Evolutionary conservation across 805 yeast species (phyloP), one percentile per base, ranked within the genome.

Genomic region (Pachysolen tannophilus): DNA sequence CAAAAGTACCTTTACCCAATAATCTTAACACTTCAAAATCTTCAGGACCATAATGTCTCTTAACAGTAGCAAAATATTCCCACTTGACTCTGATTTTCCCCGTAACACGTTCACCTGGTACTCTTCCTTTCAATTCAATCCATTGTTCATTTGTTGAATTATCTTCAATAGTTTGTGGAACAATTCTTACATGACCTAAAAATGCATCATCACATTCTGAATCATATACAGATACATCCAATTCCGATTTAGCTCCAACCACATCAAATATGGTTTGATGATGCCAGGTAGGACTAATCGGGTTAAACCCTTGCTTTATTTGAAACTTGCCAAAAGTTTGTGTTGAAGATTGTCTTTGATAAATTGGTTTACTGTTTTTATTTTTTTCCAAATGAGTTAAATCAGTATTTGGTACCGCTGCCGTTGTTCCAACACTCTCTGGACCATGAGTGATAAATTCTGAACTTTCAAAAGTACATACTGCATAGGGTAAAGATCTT

Each of bases 1-100:
- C 98, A 66, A 90, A 90, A 1, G 97, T 92, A 36, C 98, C 98
- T 55, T 86, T 87, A 42, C 98, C 98, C 42, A 90, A 66, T 35
- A 90, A 66, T 51, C 96, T 71, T 48, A 92, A 72, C 13, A 90
- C 86, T 56, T 88, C 95, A 58, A 92, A 92, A 60, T 92, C 97
- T 34, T 80, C 81, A 5, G 98, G 98, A 1, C 96, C 95, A 52
- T 81, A 84, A 47, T 81, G 84, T 48, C 77, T 75, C 56, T 83
- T 81, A 33, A 75, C 65, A 15, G 82, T 76, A 24, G 75, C 63
- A 31, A 75, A 75, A 58, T 79, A 90, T 44, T 76, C 78, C 69
- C 88, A 75, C 44, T 75, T 69, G 37, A 92, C 76, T 46, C 77
- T 75, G 40, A 90, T 76, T 35, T 78, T 78, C 34, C 97, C 97